Base-by-base conservation (phyloP, 129 eudicot genomes). In the Glebionis coronaria region DNA sequence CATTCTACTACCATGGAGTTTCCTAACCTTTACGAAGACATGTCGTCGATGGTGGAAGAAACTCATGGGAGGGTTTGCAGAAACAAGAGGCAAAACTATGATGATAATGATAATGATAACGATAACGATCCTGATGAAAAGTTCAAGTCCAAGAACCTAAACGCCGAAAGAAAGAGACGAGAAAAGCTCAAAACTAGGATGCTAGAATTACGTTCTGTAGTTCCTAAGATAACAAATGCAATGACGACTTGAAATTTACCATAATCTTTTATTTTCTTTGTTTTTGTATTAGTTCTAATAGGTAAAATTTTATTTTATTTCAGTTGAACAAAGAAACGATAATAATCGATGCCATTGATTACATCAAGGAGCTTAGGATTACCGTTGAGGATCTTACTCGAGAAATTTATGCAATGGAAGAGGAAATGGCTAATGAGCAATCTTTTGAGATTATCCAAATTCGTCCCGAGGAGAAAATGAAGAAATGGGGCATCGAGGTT, bases 211-310 rank as follows among this genome's bases (percentile, higher is more conserved):
- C 87, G 99, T 31, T 61, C 97, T 35, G 57, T 75, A 13, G 95
- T 89, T 66, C 99, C 99, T 0, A 84, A 67, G 40, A 93, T 93
- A 85, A 93, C 99, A 18, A 86, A 92, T 86, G 98, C 77, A 88
- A 76, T 77, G 42, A 82, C 59, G 42, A 82, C 59, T 29, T 28
- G 6, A 47, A 60, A 29, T 49, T 11, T 15, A 67, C 44, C 13
- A 52, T 46, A 50, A 49, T 46, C 3, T 49, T 14, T 28, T 38
- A 2, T 14, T 51, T 13, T 13, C 13, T 65, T 44, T 70, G 19
- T 29, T 20, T 45, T 35, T 35, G 42, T 35, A 10, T 29, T 9
- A 4, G 14, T 21, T 65, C 3, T 61, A 59, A 35, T 31, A 31
- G 28, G 13, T 4, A 56, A 45, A 27, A 2, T 3, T 9, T 67